These are phyloP conservation scores for Musa acuminata DNA, from an alignment of 176 grass and related monocot genomes.

Conservation along the genomic window DNA sequence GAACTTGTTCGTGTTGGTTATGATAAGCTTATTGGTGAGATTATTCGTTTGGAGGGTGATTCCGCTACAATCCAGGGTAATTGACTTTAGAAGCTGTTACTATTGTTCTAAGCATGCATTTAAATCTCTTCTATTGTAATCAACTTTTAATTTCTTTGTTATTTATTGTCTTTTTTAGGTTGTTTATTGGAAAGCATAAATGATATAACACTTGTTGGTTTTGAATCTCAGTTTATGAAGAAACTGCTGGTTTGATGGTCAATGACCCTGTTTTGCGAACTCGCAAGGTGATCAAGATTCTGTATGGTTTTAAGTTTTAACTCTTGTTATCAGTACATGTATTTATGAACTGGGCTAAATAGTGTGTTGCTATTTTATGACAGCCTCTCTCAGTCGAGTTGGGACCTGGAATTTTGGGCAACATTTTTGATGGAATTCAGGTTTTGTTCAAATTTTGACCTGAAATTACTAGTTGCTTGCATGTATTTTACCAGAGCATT, in stretches of 20 bases:
- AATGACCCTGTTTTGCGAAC: slow-evolving; percentile 76
- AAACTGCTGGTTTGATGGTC: slow-evolving; percentile 78
- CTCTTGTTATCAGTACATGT: background rate
- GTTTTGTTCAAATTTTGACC: slow-evolving; percentile 20
- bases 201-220: background rate
- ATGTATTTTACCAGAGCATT: background rate
- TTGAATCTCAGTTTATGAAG: slow-evolving; percentile 62
- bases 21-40: slow-evolving; percentile 78
- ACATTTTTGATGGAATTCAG: slow-evolving; percentile 97
- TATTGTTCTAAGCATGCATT: background rate
- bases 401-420: slow-evolving; percentile 80
- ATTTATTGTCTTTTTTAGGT: background rate
- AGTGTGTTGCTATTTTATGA: slow-evolving; percentile 6
- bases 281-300: slow-evolving; percentile 31
- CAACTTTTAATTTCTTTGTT: background rate
- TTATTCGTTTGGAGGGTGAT: slow-evolving; percentile 87
- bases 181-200: background rate
- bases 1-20: slow-evolving; percentile 75
- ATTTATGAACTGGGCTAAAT: background rate
- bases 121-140: background rate
- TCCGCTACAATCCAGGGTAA: slow-evolving; percentile 79
- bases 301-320: background rate
- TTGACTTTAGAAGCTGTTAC: background rate
- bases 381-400: slow-evolving; percentile 80
- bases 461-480: background rate